Percentiles rank a stretch among this genome's conserved stretches.
These are phyloP conservation scores for Toxicodendron radicans DNA, from an alignment of 345 rosid genomes.

Conservation along the genomic window DNA sequence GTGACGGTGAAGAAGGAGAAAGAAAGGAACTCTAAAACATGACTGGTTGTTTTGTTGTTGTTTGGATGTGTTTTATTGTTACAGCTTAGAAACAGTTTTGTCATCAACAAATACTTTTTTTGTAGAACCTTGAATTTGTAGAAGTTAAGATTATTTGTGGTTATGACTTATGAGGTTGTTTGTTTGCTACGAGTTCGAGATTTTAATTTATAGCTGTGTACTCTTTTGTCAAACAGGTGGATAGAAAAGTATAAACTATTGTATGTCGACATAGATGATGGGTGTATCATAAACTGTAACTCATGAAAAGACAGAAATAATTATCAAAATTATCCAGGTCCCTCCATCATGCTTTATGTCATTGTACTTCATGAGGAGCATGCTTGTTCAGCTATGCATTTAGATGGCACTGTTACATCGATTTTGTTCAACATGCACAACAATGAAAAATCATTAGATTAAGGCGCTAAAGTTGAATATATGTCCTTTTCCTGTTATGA, in stretches of 20 bases:
- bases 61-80: not conserved
- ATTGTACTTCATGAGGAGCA: not conserved
- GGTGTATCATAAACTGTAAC: not conserved
- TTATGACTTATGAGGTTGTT: not conserved
- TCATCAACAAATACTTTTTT: not conserved
- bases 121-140: not conserved
- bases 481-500: not conserved
- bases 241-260: not conserved
- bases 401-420: not conserved
- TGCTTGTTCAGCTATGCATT: not conserved
- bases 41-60: not conserved
- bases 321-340: not conserved
- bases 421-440: not conserved
- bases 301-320: not conserved
- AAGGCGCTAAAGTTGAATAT: not conserved
- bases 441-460: not conserved
- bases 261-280: not conserved
- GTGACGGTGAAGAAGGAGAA: not conserved
- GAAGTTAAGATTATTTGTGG: not conserved
- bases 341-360: not conserved
- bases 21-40: not conserved
- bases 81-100: not conserved
- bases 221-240: not conserved
- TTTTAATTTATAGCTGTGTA: not conserved
- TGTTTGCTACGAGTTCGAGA: not conserved